Evolutionary conservation across 306 rosid species (phyloP).

Genomic region (Geum urbanum): DNA sequence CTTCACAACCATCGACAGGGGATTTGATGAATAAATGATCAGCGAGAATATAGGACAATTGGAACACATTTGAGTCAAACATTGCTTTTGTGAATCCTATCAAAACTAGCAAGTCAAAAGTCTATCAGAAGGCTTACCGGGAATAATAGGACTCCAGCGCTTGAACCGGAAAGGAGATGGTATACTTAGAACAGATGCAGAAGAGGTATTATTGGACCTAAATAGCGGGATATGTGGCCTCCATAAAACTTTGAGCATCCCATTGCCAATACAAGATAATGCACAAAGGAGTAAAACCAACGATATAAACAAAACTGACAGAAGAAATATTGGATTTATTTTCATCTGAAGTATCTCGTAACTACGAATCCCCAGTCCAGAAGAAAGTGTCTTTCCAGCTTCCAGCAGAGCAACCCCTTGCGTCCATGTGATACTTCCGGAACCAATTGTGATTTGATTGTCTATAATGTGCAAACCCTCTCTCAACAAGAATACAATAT

Average conservation of each 20-base stretch:
- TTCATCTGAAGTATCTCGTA: conserved; percentile 55
- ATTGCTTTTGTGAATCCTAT: conserved; percentile 3
- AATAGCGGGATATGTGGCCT: conserved; percentile 75
- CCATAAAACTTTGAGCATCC: conserved; percentile 71
- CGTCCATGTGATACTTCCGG: conserved; percentile 96
- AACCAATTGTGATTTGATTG: conserved; percentile 67
- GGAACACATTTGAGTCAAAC: not conserved
- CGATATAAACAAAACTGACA: conserved; percentile 54
- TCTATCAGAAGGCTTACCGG: conserved; percentile 50
- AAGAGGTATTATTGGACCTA: conserved; percentile 53
- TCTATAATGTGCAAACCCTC: conserved; percentile 86
- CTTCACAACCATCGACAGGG: not conserved
- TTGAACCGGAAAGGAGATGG: conserved; percentile 72
- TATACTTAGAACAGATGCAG: conserved; percentile 68
- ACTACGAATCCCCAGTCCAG: conserved; percentile 48
- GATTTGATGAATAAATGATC: not conserved
- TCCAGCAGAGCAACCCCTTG: conserved; percentile 93
- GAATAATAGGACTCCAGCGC: conserved; percentile 76
- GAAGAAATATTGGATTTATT: conserved; percentile 56
- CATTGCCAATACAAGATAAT: conserved; percentile 53
- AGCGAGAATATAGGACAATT: not conserved
- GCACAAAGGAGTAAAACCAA: conserved; percentile 65
- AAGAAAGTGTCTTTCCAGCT: conserved; percentile 68
- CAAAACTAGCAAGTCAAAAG: conserved; percentile 7
- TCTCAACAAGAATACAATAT: conserved; percentile 70